A percentile compares a stretch with the other conserved stretches of the same genome.
Evolutionary conservation across 108 stramenopile species (phyloP).

Genomic region (Pseudonitzschia delicatissima): DNA sequence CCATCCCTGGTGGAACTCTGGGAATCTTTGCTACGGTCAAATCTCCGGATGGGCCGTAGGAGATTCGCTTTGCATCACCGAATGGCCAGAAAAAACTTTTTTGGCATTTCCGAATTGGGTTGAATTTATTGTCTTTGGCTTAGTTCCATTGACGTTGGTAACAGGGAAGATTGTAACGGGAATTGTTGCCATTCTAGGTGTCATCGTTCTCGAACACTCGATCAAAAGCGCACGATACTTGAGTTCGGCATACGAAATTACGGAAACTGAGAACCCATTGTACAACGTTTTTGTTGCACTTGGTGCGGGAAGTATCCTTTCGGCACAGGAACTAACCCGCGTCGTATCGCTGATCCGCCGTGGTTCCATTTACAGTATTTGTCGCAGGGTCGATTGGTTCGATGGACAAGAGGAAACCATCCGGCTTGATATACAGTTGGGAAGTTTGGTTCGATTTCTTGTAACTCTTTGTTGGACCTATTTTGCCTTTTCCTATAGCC

Average conservation of each 20-base stretch:
- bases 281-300: background rate
- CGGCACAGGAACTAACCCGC: background rate
- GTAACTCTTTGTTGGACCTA: too few relatives aligned
- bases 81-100: slow-evolving; percentile 35
- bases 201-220: background rate
- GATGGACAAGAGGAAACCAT: too few relatives aligned
- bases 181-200: background rate
- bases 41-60: slow-evolving; percentile 40
- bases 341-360: background rate
- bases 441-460: too few relatives aligned
- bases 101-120: slow-evolving; percentile 38
- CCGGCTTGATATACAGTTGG: too few relatives aligned
- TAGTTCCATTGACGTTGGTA: slow-evolving; percentile 6
- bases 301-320: background rate
- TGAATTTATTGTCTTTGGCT: slow-evolving; percentile 13
- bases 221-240: background rate
- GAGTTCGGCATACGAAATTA: background rate
- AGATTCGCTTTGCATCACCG: slow-evolving; percentile 33
- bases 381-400: background rate
- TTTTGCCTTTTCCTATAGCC: too few relatives aligned
- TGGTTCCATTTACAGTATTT: background rate
- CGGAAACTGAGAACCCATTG: background rate
- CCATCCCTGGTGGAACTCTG: slow-evolving; percentile 46
- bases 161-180: background rate
- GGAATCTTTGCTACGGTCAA: slow-evolving; percentile 20